Evolutionary conservation across 1,284 basidiomycete genomes (phyloP), one percentile per base, ranked within the genome.

Genomic region (Trichosporon sp.): DNA sequence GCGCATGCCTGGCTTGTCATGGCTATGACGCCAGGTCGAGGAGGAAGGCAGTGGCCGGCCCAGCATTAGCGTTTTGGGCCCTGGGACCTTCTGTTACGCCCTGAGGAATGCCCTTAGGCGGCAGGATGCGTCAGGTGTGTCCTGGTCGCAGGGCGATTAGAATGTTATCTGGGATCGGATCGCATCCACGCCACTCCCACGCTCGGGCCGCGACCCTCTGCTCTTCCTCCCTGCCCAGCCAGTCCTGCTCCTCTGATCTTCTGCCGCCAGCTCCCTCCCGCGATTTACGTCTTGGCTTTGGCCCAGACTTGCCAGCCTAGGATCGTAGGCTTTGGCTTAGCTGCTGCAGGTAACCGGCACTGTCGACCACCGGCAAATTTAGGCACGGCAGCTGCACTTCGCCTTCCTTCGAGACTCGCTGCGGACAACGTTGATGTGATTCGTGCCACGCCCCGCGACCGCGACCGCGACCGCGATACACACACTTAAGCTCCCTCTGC

Each of bases 131-230:
- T 19, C 51, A 26, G 16, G 51, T 54, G 26, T 26, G 19, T 1
- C 26, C 26, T 26, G 26, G 26, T 26, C 26, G 26, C 19, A 19
- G 51, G 51, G 51, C 51, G 51, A 54, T 54, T 54, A 54, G 51
- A 54, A 54, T 54, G 51, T 54, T 54, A 54, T 54, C 51, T 54
- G 51, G 51, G 51, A 54, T 54, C 51, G 51, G 51, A 54, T 19
- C 51, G 51, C 51, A 54, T 54, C 51, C 51, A 54, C 51, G 51
- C 51, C 51, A 54, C 51, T 54, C 51, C 51, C 51, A 54, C 51
- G 51, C 51, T 54, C 51, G 19, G 51, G 51, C 51, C 51, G 51
- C 51, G 51, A 54, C 51, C 51, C 14, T 16, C 19, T 46, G 43
- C 43, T n/a, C 16, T 40, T 10, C 14, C 43, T 16, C 16, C 35